Evolutionary conservation across 2,329 filamentous ascomycete species (phyloP).

Genomic region (Pestalotiopsis sp.): DNA sequence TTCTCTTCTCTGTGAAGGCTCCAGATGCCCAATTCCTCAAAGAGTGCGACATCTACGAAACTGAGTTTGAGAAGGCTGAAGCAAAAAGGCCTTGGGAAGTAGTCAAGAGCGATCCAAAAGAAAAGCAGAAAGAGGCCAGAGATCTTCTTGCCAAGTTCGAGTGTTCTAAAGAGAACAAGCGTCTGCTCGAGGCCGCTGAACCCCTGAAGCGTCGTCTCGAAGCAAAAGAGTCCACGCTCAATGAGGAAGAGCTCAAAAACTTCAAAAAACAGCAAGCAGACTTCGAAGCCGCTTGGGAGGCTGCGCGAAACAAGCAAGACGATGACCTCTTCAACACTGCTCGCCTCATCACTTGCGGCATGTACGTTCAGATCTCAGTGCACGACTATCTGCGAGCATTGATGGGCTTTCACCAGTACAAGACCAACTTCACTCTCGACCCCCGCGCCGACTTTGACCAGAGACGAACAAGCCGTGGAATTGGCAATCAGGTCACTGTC

Average conservation of each 20-base stretch:
- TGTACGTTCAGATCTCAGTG: conserved; percentile 60
- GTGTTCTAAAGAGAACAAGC: conserved; percentile 2
- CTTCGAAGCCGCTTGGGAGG: conserved; percentile 19
- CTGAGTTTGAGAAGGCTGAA: not conserved
- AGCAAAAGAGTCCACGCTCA: not conserved
- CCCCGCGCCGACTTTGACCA: conserved; percentile 57
- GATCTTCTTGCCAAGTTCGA: conserved; percentile 10
- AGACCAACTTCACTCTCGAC: conserved; percentile 65
- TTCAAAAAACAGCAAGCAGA: conserved; percentile 14
- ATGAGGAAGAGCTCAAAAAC: not conserved
- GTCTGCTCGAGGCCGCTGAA: not conserved
- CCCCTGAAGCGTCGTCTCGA: not conserved
- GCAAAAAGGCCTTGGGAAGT: not conserved
- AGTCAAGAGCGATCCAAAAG: conserved; percentile 17
- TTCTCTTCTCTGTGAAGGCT: not conserved
- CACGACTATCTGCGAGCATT: conserved; percentile 66
- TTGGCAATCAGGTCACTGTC: conserved; percentile 69
- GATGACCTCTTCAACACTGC: conserved; percentile 60
- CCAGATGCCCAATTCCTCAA: conserved; percentile 17
- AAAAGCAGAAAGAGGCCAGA: conserved; percentile 35
- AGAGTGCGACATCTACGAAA: not conserved
- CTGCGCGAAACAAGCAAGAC: conserved; percentile 42
- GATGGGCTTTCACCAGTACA: conserved; percentile 60
- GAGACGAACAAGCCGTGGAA: conserved; percentile 54
- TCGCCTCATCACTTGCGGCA: conserved; percentile 53